Evolutionary conservation across 139 green algal species (phyloP), one percentile per base, ranked within the genome.

Genomic region (Micractinium conductrix): DNA sequence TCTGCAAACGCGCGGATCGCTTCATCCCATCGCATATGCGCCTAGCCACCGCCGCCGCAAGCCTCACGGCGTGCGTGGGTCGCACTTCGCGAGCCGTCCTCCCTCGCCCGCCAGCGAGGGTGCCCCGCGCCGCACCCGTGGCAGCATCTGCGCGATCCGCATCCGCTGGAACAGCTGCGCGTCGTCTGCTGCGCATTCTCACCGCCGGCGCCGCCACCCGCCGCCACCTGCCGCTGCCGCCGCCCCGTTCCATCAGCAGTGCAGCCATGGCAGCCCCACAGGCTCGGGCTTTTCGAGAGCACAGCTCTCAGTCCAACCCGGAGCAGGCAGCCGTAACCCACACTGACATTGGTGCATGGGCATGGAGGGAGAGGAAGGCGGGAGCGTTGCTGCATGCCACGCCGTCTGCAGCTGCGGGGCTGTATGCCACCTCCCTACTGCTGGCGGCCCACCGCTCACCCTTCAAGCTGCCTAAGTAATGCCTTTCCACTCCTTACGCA

Each of bases 301-400:
- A 80, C 74, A 44, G 28, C 74, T 68, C 76, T 3, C 79, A 85
- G 48, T 58, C 67, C 48, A 85, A 85, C 68, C 45, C 44, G 10
- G 50, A 89, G 1, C 50, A 81, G 40, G 67, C 79, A 14, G 71
- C 80, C 14, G 67, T 87, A 10, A 83, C 85, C 21, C 83, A 89
- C 40, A 30, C 30, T 2, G 69, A 89, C n/a, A 58, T 79, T 12
- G 78, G 53, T 37, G 42, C 30, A 40, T 37, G 72, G 12, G 42
- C 45, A 9, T 17, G 21, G n/a, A n/a, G n/a, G n/a, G n/a, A 62
- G 24, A 30, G 53, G 53, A 22, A 19, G 26, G 53, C 53, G 24
- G 53, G 19, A 78, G 33, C 8, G 7, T 48, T 28, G n/a, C 67
- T 44, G n/a, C 35, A 10, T 74, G 67, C 35, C 37, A 7, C 38